These are phyloP conservation scores for Fusarium domesticum DNA, from an alignment of 2,329 filamentous ascomycete species.

Conservation along the genomic window DNA sequence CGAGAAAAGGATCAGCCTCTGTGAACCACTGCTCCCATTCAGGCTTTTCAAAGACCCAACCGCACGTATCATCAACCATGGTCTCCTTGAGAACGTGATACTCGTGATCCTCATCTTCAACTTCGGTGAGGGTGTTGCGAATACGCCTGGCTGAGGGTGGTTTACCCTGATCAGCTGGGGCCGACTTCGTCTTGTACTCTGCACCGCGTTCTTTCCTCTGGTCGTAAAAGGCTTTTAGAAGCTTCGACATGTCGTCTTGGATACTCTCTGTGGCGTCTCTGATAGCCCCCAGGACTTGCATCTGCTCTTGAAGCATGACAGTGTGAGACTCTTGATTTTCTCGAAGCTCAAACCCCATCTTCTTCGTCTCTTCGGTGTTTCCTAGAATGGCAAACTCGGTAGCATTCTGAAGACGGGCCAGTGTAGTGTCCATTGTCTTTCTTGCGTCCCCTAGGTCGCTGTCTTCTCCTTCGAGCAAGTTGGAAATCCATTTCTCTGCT, in stretches of 20 bases:
- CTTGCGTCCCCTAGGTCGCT: constrained; percentile 31
- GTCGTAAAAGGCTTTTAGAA: constrained; percentile 24
- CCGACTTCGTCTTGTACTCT: constrained; percentile 16
- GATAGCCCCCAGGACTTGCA: constrained; percentile 26
- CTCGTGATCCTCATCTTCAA: constrained; percentile 25
- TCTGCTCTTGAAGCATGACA: constrained; percentile 27
- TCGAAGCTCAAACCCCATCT: constrained; percentile 27
- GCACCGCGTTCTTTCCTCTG: constrained; percentile 18
- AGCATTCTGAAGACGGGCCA: constrained; percentile 31
- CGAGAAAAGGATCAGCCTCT: constrained; percentile 20
- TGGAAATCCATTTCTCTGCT: constrained; percentile 31
- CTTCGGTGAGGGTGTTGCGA: constrained; percentile 22
- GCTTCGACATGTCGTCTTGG: constrained; percentile 26
- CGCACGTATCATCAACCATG: constrained; percentile 28
- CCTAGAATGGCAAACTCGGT: constrained; percentile 35
- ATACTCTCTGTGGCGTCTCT: constrained; percentile 29
- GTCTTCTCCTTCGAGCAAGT: constrained; percentile 32
- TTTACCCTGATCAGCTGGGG: constrained; percentile 20
- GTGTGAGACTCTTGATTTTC: constrained; percentile 27
- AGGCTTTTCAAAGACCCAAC: constrained; percentile 31
- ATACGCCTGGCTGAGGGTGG: constrained; percentile 21
- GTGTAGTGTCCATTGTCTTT: constrained; percentile 27
- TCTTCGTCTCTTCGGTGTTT: constrained; percentile 32
- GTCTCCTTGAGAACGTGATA: constrained; percentile 31
- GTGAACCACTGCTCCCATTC: constrained; percentile 30